phyloP scores from a whole-genome alignment of 495 filamentous ascomycete species.

The Oidiodendron maius region DNA sequence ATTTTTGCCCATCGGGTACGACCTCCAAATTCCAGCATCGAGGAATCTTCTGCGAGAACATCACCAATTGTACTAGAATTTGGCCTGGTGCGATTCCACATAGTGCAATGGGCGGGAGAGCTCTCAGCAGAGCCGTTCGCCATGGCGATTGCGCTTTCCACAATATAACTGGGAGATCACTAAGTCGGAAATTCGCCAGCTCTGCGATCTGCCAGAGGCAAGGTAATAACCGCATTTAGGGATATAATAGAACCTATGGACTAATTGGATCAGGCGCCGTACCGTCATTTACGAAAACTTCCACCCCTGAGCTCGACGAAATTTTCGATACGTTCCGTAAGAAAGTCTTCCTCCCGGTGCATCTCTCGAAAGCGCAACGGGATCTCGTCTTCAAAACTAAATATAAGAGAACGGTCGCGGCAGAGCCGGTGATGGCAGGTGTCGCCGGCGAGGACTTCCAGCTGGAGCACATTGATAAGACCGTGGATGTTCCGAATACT shows the following conservation, averaged over 20 bases:
- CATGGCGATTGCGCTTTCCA: constrained; percentile 6
- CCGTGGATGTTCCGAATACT: constrained; percentile 28
- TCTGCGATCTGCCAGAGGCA: constrained; percentile 11
- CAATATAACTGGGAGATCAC: not conserved
- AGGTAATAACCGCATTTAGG: constrained; percentile 6
- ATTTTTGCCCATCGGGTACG: not conserved
- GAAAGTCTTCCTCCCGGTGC: constrained; percentile 58
- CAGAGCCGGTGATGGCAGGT: constrained; percentile 55
- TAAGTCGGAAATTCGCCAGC: constrained; percentile 12
- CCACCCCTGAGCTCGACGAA: constrained; percentile 43
- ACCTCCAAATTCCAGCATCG: not conserved
- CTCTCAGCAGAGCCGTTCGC: constrained; percentile 1
- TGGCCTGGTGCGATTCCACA: not conserved
- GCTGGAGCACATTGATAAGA: constrained; percentile 41
- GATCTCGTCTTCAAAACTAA: constrained; percentile 46
- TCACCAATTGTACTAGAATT: too few species aligned
- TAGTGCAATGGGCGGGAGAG: constrained; percentile 7
- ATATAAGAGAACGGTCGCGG: constrained; percentile 43
- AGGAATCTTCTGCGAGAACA: too few species aligned
- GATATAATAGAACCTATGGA: not conserved
- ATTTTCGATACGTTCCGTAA: constrained; percentile 39
- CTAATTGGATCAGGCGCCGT: constrained; percentile 28
- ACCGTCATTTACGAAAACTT: constrained; percentile 44
- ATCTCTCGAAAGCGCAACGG: constrained; percentile 49
- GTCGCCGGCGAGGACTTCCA: constrained; percentile 52